Evolutionary conservation across 257 asterid genomes (phyloP), one percentile per base, ranked within the genome.

Genomic region (Nicotiana noctiflora): DNA sequence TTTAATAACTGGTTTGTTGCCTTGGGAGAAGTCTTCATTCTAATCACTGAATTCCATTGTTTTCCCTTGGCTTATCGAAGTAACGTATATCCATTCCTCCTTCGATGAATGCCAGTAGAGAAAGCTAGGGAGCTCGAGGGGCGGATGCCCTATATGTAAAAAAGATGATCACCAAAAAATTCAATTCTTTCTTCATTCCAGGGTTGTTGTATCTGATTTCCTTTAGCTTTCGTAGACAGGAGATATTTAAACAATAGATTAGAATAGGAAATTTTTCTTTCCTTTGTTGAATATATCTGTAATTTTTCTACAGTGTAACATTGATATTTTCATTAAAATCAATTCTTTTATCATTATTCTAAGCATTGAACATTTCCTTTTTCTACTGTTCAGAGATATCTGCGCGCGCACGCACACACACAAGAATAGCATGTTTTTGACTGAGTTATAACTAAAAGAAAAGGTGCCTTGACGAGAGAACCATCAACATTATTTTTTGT

Each of bases 1-100:
- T 89, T 57, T 82, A 63, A 88, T 89, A n/a, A 91, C 88, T 2
- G 94, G 94, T 64, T 84, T 87, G 85, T 87, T 96, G 83, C 98
- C 99, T 14, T 96, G 99, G 99, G 98, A 92, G 86, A 85, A 80
- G 56, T 82, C 76, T 61, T 51, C 84, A 31, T 59, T 70, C 59
- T 77, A 81, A 84, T 51, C 82, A 76, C 37, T 76, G 82, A 82
- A 51, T 55, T 37, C 52, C 53, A 7, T 29, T 64, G 49, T 64
- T 64, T 29, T 6, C 1, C 8, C 46, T 63, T 29, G 44, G 44
- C 6, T 63, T 27, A 6, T 63, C 3, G n/a, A 14, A 63, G 2
- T 6, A 27, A 11, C 23, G 25, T 2, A 56, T 18, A 56, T 56
- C 21, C 10, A 7, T 18, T 56, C 62, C 62, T 56, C 62, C 62